phyloP scores from a whole-genome alignment of 805 yeast genomes.

The Yarrowia sp. region DNA sequence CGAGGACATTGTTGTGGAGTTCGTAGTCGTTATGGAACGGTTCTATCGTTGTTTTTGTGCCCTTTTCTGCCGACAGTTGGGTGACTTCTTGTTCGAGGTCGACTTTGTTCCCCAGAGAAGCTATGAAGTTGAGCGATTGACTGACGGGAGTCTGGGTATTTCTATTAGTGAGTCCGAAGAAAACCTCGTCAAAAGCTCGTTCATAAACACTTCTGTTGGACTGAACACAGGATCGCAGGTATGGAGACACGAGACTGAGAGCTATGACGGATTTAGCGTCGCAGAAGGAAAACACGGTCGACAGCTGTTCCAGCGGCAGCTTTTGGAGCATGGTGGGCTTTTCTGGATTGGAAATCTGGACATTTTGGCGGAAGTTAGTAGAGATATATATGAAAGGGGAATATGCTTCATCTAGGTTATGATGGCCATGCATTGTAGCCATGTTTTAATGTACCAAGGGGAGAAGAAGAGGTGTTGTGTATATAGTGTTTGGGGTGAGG shows the following conservation, averaged over 20 bases:
- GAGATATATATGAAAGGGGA: background rate
- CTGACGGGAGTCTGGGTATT: background rate
- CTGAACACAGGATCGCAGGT: slow-evolving; percentile 19
- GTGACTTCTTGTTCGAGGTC: background rate
- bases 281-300: slow-evolving; percentile 14
- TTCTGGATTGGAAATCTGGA: background rate
- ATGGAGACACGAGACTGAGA: slow-evolving; percentile 9
- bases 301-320: slow-evolving; percentile 17
- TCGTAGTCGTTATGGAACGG: slow-evolving; percentile 26
- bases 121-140: slow-evolving; percentile 17
- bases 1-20: slow-evolving; percentile 25
- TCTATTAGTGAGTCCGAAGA: background rate
- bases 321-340: slow-evolving; percentile 5
- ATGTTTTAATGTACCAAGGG: background rate
- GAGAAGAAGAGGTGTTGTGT: no score
- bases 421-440: background rate
- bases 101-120: background rate
- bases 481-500: no score
- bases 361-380: background rate
- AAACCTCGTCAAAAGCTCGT: background rate
- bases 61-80: background rate
- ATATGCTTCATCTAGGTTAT: slow-evolving; percentile 1
- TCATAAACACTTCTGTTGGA: background rate
- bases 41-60: background rate
- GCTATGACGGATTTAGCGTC: slow-evolving; percentile 2